These are phyloP conservation scores for Breviolum minutum DNA, from an alignment of 73 alveolate genomes.

Conservation along the genomic window DNA sequence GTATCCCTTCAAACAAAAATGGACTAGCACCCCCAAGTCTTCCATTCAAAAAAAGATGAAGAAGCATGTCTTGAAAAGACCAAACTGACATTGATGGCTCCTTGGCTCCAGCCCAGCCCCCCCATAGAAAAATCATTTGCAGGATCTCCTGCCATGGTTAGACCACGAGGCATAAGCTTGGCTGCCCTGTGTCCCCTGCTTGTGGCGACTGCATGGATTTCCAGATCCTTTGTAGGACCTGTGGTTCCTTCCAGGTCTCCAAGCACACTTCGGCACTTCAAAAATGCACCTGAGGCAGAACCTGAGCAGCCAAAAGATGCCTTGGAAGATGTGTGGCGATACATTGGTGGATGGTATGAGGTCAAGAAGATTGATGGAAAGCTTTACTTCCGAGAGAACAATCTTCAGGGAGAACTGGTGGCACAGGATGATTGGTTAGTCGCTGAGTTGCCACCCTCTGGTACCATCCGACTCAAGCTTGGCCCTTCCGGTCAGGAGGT, in stretches of 20 bases:
- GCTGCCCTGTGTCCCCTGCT: conserved; percentile 1
- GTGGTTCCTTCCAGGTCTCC: neutral
- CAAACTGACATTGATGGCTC: too few relatives aligned
- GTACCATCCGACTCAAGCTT: conserved; percentile 89
- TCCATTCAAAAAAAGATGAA: too few relatives aligned
- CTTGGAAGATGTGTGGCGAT: conserved; percentile 85
- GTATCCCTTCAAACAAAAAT: neutral
- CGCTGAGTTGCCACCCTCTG: conserved; percentile 81
- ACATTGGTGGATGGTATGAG: conserved; percentile 90
- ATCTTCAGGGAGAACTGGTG: conserved; percentile 85
- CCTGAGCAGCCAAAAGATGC: conserved; percentile 1
- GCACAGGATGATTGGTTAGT: conserved; percentile 90
- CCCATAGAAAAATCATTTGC: neutral
- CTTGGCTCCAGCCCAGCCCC: too few relatives aligned
- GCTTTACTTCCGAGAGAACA: conserved; percentile 84
- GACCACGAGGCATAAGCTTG: neutral
- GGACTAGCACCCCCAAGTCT: too few relatives aligned
- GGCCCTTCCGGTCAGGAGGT: conserved; percentile 88
- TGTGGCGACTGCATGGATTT: conserved; percentile 9
- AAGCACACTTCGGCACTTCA: conserved; percentile 21
- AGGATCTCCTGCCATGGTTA: neutral
- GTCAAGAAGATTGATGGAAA: conserved; percentile 62
- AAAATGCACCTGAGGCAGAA: conserved; percentile 31
- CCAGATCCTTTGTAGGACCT: neutral
- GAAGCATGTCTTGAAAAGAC: too few relatives aligned